Base-by-base conservation (phyloP, 2,329 filamentous ascomycete species). In the Exophiala calicioides region DNA sequence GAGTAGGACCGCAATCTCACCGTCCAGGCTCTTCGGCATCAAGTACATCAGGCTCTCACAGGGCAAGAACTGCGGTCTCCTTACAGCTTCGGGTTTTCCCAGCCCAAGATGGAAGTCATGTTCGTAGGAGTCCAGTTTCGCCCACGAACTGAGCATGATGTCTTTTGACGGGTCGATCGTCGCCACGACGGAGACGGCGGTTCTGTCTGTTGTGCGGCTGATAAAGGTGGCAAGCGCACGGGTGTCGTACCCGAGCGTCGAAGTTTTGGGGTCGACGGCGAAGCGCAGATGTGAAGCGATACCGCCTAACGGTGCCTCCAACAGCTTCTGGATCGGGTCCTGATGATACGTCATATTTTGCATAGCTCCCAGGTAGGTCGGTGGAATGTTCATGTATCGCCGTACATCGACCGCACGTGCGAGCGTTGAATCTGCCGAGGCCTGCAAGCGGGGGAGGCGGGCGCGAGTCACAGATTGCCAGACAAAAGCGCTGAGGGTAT, bases 81-180 rank as follows among this genome's bases (percentile, higher is more conserved):
- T 62, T 16, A 80, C 76, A 0, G 65, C 66, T 44, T 69, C 68
- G 0, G 77, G 73, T 13, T 53, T 64, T 0, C 77, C 77, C 2
- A 80, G 52, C 0, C 68, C 70, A 1, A 71, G 52, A 0, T 65
- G 65, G 44, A 81, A 81, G 33, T 79, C 73, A 4, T 73, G 60
- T 0, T 68, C 60, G 51, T 74, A 75, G 12, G 63, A 65, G 3
- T 69, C 60, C 2, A 76, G 58, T 40, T 75, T 74, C 0, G 70
- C 68, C 78, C 77, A 82, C 1, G 77, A 81, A 47, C 74, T 80
- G 4, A 81, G 50, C 66, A 75, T 72, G 3, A 81, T 60, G 29
- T 79, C 75, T 0, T 58, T 60, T 0, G 68, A 59, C 0, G 65
- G 52, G 21, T 74, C 65, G 2, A 73, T 42, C 3, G 55, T 60